A percentile compares a stretch with the other conserved stretches of the same genome.
phyloP scores from a whole-genome alignment of 257 asterid genomes.

The Orobanche coerulescens region DNA sequence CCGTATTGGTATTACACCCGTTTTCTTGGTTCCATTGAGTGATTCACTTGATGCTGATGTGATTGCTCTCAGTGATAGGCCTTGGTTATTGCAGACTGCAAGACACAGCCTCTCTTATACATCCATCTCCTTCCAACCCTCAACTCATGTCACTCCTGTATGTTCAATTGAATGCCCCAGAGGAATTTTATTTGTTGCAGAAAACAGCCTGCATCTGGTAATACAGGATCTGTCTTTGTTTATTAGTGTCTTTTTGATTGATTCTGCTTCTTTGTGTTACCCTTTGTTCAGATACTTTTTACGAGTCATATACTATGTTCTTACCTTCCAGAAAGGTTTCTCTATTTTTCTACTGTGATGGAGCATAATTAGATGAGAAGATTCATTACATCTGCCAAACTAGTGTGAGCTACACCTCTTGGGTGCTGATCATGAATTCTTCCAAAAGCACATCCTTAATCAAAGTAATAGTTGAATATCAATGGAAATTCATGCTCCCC shows the following conservation, averaged over 20 bases:
- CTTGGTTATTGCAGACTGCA: slow-evolving; percentile 96
- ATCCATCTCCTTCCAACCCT: slow-evolving; percentile 88
- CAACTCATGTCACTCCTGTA: slow-evolving; percentile 96
- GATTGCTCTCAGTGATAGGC: slow-evolving; percentile 95
- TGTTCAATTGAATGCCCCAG: slow-evolving; percentile 78
- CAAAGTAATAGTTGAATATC: neutral
- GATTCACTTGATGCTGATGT: slow-evolving; percentile 82
- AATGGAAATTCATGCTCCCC: neutral
- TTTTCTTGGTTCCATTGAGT: slow-evolving; percentile 74
- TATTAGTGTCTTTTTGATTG: slow-evolving; percentile 3
- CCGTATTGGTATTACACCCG: slow-evolving; percentile 94
- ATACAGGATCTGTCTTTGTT: slow-evolving; percentile 17
- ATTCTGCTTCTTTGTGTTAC: neutral
- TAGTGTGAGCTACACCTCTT: neutral
- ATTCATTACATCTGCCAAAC: neutral
- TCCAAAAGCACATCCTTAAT: neutral
- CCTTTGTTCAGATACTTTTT: neutral
- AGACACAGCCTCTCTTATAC: slow-evolving; percentile 92
- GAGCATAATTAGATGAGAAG: slow-evolving; percentile 1
- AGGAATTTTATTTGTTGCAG: slow-evolving; percentile 92
- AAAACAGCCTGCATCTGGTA: slow-evolving; percentile 95
- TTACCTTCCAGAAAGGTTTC: neutral
- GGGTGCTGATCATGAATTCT: neutral
- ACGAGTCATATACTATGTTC: slow-evolving; percentile 4
- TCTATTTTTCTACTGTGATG: neutral